Conservation (phyloP, 2,329 filamentous ascomycete species). For the Cercospora nicotianae region DNA sequence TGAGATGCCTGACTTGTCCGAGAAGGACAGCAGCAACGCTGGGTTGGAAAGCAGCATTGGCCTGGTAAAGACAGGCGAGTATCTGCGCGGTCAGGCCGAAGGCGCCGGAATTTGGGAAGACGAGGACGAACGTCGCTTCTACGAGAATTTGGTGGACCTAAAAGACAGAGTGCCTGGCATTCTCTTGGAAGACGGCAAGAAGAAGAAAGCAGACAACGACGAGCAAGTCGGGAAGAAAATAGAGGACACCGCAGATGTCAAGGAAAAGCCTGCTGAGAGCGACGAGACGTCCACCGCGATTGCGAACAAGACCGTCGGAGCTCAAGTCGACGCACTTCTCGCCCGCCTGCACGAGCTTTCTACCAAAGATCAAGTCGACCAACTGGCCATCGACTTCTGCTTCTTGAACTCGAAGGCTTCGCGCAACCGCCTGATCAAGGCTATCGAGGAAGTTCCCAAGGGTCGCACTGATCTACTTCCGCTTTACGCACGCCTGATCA, state of each 20-base stretch:
- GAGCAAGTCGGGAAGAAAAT: constrained; percentile 78
- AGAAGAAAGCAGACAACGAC: constrained; percentile 81
- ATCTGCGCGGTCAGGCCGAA: constrained; percentile 84
- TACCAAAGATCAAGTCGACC: constrained; percentile 86
- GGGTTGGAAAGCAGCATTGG: constrained; percentile 77
- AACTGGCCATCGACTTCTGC: constrained; percentile 93
- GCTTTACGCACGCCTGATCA: constrained; percentile 86
- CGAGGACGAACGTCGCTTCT: constrained; percentile 95
- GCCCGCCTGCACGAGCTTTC: constrained; percentile 86
- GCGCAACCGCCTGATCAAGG: constrained; percentile 88
- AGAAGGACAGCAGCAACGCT: constrained; percentile 65
- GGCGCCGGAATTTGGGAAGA: constrained; percentile 98
- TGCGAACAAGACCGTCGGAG: constrained; percentile 94
- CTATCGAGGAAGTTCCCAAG: constrained; percentile 90
- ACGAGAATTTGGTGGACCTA: constrained; percentile 92
- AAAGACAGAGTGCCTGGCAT: constrained; percentile 95
- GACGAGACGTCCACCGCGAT: constrained; percentile 93
- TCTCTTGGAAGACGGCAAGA: constrained; percentile 88
- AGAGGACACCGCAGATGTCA: constrained; percentile 51
- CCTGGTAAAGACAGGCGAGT: constrained; percentile 90
- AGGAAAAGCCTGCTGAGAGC: constrained; percentile 56
- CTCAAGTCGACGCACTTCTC: constrained; percentile 89
- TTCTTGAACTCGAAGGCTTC: constrained; percentile 98
- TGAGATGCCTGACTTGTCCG: constrained; percentile 91
- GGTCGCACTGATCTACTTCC: constrained; percentile 88